Evolutionary conservation across 2,329 filamentous ascomycete species (phyloP).

Genomic region (Basipetospora chlamydospora): DNA sequence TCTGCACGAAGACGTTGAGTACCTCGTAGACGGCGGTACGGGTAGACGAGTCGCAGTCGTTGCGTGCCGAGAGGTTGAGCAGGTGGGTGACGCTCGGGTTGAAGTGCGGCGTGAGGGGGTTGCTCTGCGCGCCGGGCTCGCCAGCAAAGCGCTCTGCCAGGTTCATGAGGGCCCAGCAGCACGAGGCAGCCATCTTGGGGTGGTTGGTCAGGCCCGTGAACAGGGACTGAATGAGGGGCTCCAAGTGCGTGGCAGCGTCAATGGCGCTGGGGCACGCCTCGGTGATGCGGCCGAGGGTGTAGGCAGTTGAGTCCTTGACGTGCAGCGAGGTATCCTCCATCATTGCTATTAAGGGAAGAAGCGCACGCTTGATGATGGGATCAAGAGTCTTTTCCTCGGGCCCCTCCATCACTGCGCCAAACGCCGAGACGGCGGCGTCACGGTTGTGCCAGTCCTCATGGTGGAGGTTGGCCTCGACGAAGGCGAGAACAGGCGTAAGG

Average conservation of each 20-base stretch:
- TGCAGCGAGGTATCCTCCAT: constrained; percentile 85
- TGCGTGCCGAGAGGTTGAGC: constrained; percentile 68
- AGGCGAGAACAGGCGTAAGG: constrained; percentile 72
- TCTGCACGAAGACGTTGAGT: constrained; percentile 84
- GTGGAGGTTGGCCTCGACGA: constrained; percentile 83
- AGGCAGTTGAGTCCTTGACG: constrained; percentile 91
- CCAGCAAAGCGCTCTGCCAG: constrained; percentile 89
- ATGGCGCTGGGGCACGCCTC: constrained; percentile 87
- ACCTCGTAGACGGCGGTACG: constrained; percentile 96
- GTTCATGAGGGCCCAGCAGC: constrained; percentile 99
- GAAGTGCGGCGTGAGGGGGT: constrained; percentile 83
- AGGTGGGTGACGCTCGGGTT: constrained; percentile 79
- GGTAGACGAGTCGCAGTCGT: constrained; percentile 73
- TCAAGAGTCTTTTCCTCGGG: constrained; percentile 86
- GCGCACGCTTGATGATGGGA: constrained; percentile 87
- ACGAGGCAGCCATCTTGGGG: constrained; percentile 93
- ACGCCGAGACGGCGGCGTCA: constrained; percentile 91
- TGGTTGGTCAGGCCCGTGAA: constrained; percentile 83
- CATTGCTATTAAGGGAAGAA: constrained; percentile 76
- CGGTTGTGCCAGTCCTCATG: constrained; percentile 88
- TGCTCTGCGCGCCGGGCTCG: constrained; percentile 61
- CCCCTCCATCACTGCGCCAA: constrained; percentile 97
- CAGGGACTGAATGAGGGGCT: constrained; percentile 71
- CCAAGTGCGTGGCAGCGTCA: constrained; percentile 69
- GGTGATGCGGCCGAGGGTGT: constrained; percentile 88